Conservation (phyloP, 441 rosid species). For the Gossypium schwendimanii region DNA sequence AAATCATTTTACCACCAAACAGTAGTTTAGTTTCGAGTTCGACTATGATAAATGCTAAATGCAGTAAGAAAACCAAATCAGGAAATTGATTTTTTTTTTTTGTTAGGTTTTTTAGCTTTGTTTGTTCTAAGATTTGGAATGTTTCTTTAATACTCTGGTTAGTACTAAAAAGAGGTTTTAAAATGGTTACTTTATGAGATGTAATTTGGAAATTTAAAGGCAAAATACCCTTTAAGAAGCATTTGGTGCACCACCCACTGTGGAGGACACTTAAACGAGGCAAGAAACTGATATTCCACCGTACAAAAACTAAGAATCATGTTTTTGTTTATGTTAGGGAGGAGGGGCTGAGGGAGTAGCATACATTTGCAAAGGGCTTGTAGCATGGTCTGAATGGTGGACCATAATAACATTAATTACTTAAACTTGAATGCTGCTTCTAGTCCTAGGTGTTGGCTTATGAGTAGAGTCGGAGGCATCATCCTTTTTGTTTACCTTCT, state of each 20-base stretch:
- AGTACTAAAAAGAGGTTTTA: no score
- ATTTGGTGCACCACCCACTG: constrained; percentile 12
- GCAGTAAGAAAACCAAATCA: no score
- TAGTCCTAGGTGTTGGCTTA: not conserved
- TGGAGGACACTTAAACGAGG: not conserved
- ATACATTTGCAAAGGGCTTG: not conserved
- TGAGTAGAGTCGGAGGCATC: constrained; percentile 5
- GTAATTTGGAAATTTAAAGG: no score
- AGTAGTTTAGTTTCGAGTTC: no score
- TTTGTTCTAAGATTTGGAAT: no score
- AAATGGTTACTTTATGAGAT: no score
- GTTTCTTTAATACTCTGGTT: no score
- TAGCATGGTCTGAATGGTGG: not conserved
- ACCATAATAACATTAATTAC: constrained; percentile 7
- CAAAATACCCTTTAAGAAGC: no score
- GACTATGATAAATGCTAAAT: no score
- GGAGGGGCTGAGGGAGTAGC: not conserved
- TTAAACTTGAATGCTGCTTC: not conserved
- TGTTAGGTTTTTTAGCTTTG: no score
- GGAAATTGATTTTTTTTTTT: no score
- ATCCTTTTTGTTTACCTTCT: not conserved
- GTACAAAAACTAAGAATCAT: not conserved
- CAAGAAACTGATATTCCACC: constrained; percentile 16
- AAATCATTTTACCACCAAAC: no score
- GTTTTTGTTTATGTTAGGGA: not conserved